These are phyloP conservation scores for Solanum rostratum DNA, from an alignment of 257 asterid genomes.

Conservation along the genomic window DNA sequence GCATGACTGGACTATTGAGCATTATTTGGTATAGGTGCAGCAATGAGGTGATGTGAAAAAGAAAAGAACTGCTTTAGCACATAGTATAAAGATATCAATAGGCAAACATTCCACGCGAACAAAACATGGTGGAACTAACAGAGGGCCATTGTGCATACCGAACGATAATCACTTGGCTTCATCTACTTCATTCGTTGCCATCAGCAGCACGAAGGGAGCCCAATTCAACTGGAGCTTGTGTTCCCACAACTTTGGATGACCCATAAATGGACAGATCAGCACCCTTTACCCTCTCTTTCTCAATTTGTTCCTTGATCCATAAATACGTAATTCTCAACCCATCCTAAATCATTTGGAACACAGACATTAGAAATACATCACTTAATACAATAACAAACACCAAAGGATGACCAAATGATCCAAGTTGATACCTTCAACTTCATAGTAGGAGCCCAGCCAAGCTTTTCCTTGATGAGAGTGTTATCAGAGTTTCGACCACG, in stretches of 20 bases:
- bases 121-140: background rate
- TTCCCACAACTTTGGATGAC: constrained; percentile 40
- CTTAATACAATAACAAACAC: background rate
- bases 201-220: constrained; percentile 42
- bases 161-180: background rate
- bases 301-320: constrained; percentile 91
- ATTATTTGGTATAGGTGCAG: background rate
- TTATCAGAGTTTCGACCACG: constrained; percentile 96
- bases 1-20: background rate
- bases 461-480: constrained; percentile 77
- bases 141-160: background rate
- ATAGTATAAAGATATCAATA: background rate
- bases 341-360: constrained; percentile 28
- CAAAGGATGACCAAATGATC: background rate
- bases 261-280: constrained; percentile 26
- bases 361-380: background rate
- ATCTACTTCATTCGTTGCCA: constrained; percentile 28
- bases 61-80: background rate
- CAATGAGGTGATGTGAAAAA: background rate
- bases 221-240: constrained; percentile 42
- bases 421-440: constrained; percentile 48
- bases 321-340: constrained; percentile 85
- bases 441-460: constrained; percentile 93
- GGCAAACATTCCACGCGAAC: background rate
- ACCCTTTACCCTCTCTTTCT: constrained; percentile 59